These are phyloP conservation scores for Cutaneotrichosporon sp. DNA, from an alignment of 1,284 basidiomycete species.

Conservation along the genomic window DNA sequence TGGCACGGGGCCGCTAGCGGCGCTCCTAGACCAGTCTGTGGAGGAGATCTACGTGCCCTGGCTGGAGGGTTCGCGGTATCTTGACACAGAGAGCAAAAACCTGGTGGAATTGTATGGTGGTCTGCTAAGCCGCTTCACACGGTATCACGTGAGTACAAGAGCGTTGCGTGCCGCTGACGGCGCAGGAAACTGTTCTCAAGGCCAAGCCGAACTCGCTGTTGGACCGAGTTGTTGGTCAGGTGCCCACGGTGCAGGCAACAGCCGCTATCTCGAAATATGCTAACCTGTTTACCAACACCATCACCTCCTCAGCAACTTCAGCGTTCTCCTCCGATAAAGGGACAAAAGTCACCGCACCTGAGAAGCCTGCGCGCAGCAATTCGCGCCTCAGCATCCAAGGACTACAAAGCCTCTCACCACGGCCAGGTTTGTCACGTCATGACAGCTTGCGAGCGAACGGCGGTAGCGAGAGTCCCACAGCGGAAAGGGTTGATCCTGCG, in stretches of 20 bases:
- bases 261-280: conserved; percentile 61
- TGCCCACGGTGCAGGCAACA: conserved; percentile 55
- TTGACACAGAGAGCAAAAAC: conserved; percentile 87
- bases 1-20: conserved; percentile 53
- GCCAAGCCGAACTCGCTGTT: conserved; percentile 78
- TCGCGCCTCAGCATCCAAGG: conserved; percentile 12
- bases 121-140: conserved; percentile 70
- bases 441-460: neutral
- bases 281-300: conserved; percentile 54
- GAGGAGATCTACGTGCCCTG: conserved; percentile 96
- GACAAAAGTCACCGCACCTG: neutral
- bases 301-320: conserved; percentile 30
- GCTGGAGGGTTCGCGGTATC: conserved; percentile 82
- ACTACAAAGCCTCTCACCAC: conserved; percentile 1
- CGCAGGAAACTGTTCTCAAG: conserved; percentile 68
- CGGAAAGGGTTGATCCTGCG: conserved; percentile 53
- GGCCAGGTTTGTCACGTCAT: neutral
- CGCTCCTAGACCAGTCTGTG: conserved; percentile 89
- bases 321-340: conserved; percentile 31
- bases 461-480: conserved; percentile 7
- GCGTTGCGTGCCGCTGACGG: neutral
- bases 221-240: conserved; percentile 78
- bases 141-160: conserved; percentile 79
- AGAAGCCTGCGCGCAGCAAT: conserved; percentile 4
- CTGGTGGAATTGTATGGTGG: conserved; percentile 75